Base-by-base conservation (phyloP, 176 grass and related monocot species). In the Hyparrhenia diplandra region DNA sequence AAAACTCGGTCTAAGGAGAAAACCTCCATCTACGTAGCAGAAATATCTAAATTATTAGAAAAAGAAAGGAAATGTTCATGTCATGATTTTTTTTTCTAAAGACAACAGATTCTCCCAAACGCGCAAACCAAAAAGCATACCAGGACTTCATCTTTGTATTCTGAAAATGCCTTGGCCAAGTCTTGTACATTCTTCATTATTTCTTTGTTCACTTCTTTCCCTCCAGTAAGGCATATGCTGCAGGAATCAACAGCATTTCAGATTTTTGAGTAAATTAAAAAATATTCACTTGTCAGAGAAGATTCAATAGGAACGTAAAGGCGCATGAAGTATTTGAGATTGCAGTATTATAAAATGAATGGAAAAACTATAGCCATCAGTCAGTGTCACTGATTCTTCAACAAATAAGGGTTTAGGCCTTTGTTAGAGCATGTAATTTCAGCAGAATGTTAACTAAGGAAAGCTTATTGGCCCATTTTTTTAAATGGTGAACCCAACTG, bases 71-170 rank as follows among this genome's bases (percentile, higher is more conserved):
- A 20, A 71, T 25, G 52, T 16, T 54, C n/a, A n/a, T 36, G 25
- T 45, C 25, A 11, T 9, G 16, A 5, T 10, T 39, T 31, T 72
- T 47, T 47, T 77, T 8, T 40, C n/a, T 6, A 17, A 43, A n/a
- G n/a, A 18, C 20, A n/a, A n/a, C 11, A 63, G 45, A 71, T 59
- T 58, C 43, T 13, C 54, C 42, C 18, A 65, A 52, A 88, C 11
- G n/a, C n/a, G n/a, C n/a, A n/a, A n/a, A n/a, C 28, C 45, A 34
- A 34, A 67, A 87, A 71, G 47, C 57, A 82, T 95, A 99, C 96
- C 90, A 99, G 88, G 17, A 95, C 92, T 98, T 99, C 96, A 76
- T 99, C 96, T 81, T 93, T 86, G 64, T 99, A 99, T 82, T 84
- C 82, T 77, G 92, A 93, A 75, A 99, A 93, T 69, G 80, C 82